Evolutionary conservation across 345 rosid genomes (phyloP).

Genomic region (Eucalyptus grandis): DNA sequence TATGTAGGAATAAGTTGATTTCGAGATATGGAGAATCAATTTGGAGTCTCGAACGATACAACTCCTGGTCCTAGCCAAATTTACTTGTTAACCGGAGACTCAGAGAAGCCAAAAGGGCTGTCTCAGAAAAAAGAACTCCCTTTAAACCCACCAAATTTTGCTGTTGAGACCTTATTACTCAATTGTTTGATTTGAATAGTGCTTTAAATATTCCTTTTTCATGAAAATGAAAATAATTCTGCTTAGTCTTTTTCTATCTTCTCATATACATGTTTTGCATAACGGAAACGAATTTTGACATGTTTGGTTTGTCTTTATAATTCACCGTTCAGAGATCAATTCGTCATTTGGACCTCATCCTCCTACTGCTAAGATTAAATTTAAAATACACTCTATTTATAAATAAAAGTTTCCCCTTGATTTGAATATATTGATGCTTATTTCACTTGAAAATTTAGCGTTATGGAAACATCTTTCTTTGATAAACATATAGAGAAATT

Average conservation of each 20-base stretch:
- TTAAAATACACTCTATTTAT: neutral
- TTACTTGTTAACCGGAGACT: neutral
- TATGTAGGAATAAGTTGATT: neutral
- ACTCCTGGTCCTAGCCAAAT: neutral
- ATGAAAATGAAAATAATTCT: neutral
- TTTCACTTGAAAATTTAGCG: neutral
- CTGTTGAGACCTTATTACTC: neutral
- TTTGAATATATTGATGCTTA: neutral
- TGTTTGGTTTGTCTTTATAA: neutral
- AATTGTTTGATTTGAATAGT: neutral
- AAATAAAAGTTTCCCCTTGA: neutral
- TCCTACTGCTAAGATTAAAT: neutral
- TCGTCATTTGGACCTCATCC: neutral
- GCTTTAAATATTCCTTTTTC: neutral
- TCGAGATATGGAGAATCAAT: neutral
- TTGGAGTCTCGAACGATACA: neutral
- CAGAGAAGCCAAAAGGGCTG: neutral
- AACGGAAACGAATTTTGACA: neutral
- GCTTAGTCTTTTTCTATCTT: neutral
- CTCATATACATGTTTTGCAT: neutral
- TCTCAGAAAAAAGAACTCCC: neutral
- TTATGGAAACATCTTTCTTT: neutral
- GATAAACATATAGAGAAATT: neutral
- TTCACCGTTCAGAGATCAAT: neutral
- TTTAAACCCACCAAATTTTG: neutral